phyloP scores from a whole-genome alignment of 345 rosid species.

The Hirschfeldia incana region DNA sequence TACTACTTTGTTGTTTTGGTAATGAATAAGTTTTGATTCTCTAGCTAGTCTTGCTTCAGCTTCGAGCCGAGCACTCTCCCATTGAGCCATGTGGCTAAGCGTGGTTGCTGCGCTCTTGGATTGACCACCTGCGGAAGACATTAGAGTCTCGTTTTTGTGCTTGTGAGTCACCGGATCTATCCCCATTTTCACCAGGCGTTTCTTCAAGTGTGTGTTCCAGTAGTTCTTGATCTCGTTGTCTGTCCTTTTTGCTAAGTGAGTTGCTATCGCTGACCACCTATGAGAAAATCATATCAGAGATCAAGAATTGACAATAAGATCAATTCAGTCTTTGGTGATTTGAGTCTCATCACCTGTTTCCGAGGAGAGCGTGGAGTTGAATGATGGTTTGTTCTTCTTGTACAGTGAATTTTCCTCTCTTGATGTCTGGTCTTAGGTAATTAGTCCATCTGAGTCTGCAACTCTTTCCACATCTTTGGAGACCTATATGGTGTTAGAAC shows the following conservation, averaged over 20 bases:
- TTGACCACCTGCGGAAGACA: constrained; percentile 52
- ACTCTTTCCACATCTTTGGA: constrained; percentile 92
- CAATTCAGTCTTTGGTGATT: not conserved
- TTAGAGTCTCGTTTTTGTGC: constrained; percentile 50
- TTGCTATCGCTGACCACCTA: constrained; percentile 89
- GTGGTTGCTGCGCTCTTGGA: constrained; percentile 55
- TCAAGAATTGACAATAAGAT: too few species aligned
- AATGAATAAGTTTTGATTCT: constrained; percentile 46
- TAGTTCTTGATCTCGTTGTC: constrained; percentile 81
- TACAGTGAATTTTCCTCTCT: constrained; percentile 84
- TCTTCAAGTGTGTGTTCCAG: constrained; percentile 85
- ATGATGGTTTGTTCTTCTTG: constrained; percentile 97
- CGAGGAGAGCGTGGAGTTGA: constrained; percentile 96
- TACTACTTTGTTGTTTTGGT: constrained; percentile 29
- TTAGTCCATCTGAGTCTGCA: constrained; percentile 97
- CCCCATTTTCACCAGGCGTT: constrained; percentile 67
- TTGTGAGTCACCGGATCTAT: constrained; percentile 50
- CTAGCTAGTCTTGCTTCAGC: constrained; percentile 56
- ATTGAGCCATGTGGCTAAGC: constrained; percentile 58
- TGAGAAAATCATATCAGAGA: constrained; percentile 21
- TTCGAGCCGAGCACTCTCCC: constrained; percentile 59
- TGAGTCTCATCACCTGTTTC: constrained; percentile 72
- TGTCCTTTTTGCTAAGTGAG: constrained; percentile 70
- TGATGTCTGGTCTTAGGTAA: constrained; percentile 91
- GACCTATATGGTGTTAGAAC: constrained; percentile 46